Base-by-base conservation (phyloP, 257 asterid genomes). In the Agastache rugosa region DNA sequence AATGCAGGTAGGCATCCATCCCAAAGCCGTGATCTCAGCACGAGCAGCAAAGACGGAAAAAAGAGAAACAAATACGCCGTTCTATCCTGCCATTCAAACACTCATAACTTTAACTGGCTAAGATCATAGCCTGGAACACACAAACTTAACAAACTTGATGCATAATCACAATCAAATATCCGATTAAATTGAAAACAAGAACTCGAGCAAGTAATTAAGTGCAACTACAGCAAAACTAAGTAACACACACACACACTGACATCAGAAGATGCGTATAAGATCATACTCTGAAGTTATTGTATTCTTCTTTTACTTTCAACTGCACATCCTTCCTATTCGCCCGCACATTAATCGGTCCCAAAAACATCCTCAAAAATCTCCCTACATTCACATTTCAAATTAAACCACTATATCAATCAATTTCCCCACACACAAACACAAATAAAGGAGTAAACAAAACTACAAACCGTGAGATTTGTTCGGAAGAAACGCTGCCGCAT, bases 291-390 rank as follows among this genome's bases (percentile, higher is more conserved):
- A 92, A 89, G 79, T 83, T 84, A 78, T 95, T 95, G 90, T 95
- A 95, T 64, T 95, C 99, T 89, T 95, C 97, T 80, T 95, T 95
- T 76, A 92, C 98, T 89, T 95, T 92, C 86, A 95, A 71, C 75
- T 89, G 96, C 75, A 95, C 96, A 79, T 95, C 98, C 84, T 92
- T 95, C 87, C 97, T 82, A 85, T 76, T 92, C 5, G 98, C 99
- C 41, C 96, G 91, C 71, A 95, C 99, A 78, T 95, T 95, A 72
- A 95, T 86, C 55, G 97, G 97, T 35, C 98, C 99, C 80, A 95
- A 85, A 78, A 95, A 92, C 99, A 90, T 95, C 94, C 94, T 89
- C 83, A 95, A 72, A 82, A 95, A 88, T 47, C 87, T 80, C 81
- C 99, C 99, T 95, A 77, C 81, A 77, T 66, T 74, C 68, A 58